These are phyloP conservation scores for Tetracladium maxilliforme DNA, from an alignment of 2,329 filamentous ascomycete genomes.

Conservation along the genomic window DNA sequence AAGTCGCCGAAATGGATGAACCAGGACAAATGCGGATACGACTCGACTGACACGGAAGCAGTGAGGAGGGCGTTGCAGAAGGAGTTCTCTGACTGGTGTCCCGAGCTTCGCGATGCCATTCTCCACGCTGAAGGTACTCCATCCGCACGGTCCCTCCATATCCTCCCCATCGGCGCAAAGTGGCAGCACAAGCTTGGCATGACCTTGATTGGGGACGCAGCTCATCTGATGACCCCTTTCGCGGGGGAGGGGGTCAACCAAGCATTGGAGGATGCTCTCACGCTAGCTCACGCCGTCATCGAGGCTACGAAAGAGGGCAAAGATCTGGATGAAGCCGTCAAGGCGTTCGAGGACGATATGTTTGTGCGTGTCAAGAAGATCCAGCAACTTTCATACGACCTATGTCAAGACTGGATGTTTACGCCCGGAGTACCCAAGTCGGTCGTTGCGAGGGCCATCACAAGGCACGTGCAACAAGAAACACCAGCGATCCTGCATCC, in stretches of 20 bases:
- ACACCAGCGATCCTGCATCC: too few species aligned
- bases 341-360: conserved; percentile 21
- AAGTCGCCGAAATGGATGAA: conserved; percentile 20
- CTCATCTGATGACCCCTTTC: conserved; percentile 42
- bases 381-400: conserved; percentile 25
- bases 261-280: conserved; percentile 36
- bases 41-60: conserved; percentile 20
- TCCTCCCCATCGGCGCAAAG: conserved; percentile 30
- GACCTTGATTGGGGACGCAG: conserved; percentile 43
- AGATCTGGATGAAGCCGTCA: conserved; percentile 11
- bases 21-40: conserved; percentile 24
- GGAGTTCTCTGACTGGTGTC: conserved; percentile 23
- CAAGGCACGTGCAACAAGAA: conserved; percentile 17
- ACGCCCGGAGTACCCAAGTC: conserved; percentile 26
- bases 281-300: conserved; percentile 28
- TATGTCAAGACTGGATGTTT: conserved; percentile 30
- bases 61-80: conserved; percentile 21
- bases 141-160: conserved; percentile 30
- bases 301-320: conserved; percentile 9
- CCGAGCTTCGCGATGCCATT: conserved; percentile 24
- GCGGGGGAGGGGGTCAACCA: conserved; percentile 45
- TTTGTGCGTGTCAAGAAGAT: conserved; percentile 19
- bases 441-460: conserved; percentile 21
- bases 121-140: conserved; percentile 21
- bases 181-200: conserved; percentile 32